Conservation (phyloP, 2,329 filamentous ascomycete species). For the Penicillium sp. region DNA sequence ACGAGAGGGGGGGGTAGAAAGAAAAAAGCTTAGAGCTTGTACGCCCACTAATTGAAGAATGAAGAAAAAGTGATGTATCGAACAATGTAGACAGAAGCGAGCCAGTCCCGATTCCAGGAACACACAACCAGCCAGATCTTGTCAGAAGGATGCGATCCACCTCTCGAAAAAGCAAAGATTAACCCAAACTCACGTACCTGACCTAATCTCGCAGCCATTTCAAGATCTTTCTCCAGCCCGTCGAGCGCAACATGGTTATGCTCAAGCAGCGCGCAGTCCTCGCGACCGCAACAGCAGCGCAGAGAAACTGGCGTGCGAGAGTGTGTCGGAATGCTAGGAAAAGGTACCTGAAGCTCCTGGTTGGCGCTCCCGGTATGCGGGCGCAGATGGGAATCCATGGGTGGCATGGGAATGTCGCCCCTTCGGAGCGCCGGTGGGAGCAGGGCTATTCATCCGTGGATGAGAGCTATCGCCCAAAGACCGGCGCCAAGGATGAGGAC, state of each 20-base stretch:
- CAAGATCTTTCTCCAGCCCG: constrained; percentile 83
- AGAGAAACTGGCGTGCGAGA: constrained; percentile 31
- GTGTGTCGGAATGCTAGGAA: constrained; percentile 38
- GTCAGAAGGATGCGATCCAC: background rate
- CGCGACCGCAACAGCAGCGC: constrained; percentile 81
- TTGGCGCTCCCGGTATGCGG: constrained; percentile 27
- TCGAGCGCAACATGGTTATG: constrained; percentile 79
- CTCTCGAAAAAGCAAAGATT: constrained; percentile 12
- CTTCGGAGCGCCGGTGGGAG: constrained; percentile 26
- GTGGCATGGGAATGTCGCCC: constrained; percentile 32
- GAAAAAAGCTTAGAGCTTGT: constrained; percentile 10
- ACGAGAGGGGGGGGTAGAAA: background rate
- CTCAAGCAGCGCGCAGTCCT: constrained; percentile 76
- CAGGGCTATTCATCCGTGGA: constrained; percentile 23
- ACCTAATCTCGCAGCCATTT: constrained; percentile 81
- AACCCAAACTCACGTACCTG: constrained; percentile 69
- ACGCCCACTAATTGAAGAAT: constrained; percentile 16
- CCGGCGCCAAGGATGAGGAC: background rate
- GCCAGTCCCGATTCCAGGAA: constrained; percentile 6
- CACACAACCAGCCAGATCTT: background rate
- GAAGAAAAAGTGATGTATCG: constrained; percentile 23
- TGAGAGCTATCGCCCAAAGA: constrained; percentile 11
- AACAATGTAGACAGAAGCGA: constrained; percentile 23
- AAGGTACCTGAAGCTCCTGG: constrained; percentile 14
- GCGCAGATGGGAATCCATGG: constrained; percentile 31